These are phyloP conservation scores for Pleurotus giganteus DNA, from an alignment of 768 basidiomycete genomes.

Conservation along the genomic window DNA sequence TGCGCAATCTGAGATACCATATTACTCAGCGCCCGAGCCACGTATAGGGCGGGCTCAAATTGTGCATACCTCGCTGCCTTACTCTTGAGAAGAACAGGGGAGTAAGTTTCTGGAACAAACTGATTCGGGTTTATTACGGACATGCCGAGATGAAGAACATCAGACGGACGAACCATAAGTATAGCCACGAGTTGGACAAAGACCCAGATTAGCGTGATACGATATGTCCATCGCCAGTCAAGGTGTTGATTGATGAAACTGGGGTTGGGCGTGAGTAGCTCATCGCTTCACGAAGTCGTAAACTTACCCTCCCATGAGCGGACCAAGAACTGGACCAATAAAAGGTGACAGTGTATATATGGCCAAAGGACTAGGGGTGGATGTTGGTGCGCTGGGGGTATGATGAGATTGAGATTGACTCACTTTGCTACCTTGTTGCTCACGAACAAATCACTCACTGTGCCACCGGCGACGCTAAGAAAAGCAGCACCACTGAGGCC, in stretches of 20 bases:
- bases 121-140: slow-evolving; percentile 19
- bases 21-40: not conserved
- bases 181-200: slow-evolving; percentile 51
- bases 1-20: slow-evolving; percentile 49
- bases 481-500: slow-evolving; percentile 57
- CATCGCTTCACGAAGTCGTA: not conserved
- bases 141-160: not conserved
- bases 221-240: slow-evolving; percentile 79
- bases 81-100: slow-evolving; percentile 53
- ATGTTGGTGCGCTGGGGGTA: not conserved
- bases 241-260: slow-evolving; percentile 36
- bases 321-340: slow-evolving; percentile 51
- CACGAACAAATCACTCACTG: slow-evolving; percentile 53
- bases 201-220: slow-evolving; percentile 67
- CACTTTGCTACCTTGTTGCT: slow-evolving; percentile 60
- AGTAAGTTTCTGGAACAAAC: slow-evolving; percentile 74
- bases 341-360: slow-evolving; percentile 56
- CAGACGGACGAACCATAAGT: slow-evolving; percentile 38
- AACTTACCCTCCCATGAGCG: slow-evolving; percentile 56
- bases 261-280: no score
- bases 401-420: slow-evolving; percentile 18
- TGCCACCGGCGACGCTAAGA: slow-evolving; percentile 56
- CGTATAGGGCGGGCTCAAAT: not conserved
- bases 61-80: slow-evolving; percentile 43
- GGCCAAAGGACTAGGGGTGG: slow-evolving; percentile 41